Evolutionary conservation across 805 yeast species (phyloP).

Genomic region (Saccharomycopsis sp.): DNA sequence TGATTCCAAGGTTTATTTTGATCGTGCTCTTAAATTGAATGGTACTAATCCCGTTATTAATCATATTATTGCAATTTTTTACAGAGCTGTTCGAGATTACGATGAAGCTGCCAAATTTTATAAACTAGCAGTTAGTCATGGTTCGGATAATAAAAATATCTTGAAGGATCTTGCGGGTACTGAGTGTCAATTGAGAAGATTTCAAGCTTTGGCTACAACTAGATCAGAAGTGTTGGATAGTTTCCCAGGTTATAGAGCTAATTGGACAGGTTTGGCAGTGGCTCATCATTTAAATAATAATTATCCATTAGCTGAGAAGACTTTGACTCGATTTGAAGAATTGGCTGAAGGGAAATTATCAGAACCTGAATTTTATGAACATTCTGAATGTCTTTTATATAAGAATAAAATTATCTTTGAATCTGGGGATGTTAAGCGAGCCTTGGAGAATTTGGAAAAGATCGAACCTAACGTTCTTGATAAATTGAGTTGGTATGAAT

Average conservation of each 20-base stretch:
- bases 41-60: constrained; percentile 62
- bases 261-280: constrained; percentile 83
- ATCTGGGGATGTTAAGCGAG: constrained; percentile 55
- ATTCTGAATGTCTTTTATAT: constrained; percentile 73
- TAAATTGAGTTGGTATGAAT: constrained; percentile 54
- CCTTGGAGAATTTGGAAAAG: constrained; percentile 52
- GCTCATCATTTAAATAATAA: constrained; percentile 77
- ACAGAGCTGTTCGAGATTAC: constrained; percentile 62
- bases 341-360: constrained; percentile 61
- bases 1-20: constrained; percentile 35
- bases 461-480: constrained; percentile 51
- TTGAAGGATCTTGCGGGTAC: constrained; percentile 74
- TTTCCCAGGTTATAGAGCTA: constrained; percentile 77
- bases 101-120: constrained; percentile 75
- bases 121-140: constrained; percentile 65
- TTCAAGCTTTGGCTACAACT: constrained; percentile 49
- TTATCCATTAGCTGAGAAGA: constrained; percentile 58
- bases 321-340: constrained; percentile 69
- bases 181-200: constrained; percentile 77
- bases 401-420: constrained; percentile 60
- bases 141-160: constrained; percentile 71
- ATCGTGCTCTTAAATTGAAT: constrained; percentile 54
- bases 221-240: constrained; percentile 64
- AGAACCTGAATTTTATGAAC: constrained; percentile 64
- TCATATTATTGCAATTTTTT: constrained; percentile 82